Base-by-base conservation (phyloP, 2,329 filamentous ascomycete genomes). In the Arthrobotrys sphaeroides region DNA sequence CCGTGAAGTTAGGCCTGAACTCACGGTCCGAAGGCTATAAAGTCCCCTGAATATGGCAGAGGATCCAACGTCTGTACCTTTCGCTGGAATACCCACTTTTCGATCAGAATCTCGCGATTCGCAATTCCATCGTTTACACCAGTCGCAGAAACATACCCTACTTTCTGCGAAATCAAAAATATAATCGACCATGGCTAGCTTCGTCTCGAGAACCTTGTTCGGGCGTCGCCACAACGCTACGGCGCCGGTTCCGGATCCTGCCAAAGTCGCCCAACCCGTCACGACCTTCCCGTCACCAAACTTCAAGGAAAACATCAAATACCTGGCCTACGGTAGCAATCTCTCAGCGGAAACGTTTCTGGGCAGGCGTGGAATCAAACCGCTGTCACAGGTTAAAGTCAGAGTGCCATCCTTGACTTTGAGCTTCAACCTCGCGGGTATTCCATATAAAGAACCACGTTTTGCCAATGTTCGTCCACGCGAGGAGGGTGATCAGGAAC, bases 241-340 rank as follows among this genome's bases (percentile, higher is more conserved):
- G 6, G 31, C 16, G 24, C 33, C 60, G 49, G 16, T 22, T 10
- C 51, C 51, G n/a, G 70, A 74, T 42, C 43, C 70, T 7, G 70
- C 47, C 7, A 38, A 64, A 31, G 51, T 74, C 16, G 62, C 70
- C 20, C 24, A 45, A 49, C 70, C 70, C 2, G 62, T 42, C 12
- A 68, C 69, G 4, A 47, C 62, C 43, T 74, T 74, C 40, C 70
- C 70, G 36, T 74, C 70, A 22, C 70, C 70, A 26, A 66, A 75
- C 26, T 68, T 68, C 59, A 65, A 73, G 47, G 77, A 84, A 40
- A 91, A 90, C 0, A 85, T 93, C 24, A 86, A 94, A 60, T 94
- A 94, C 82, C 88, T 94, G 20, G 94, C 94, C 9, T 98, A 97
- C 81, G 95, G 94, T 78, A 97, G 93, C 61, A 98, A 98, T 82